Percentiles rank a stretch among this genome's conserved stretches.
Evolutionary conservation across 1,284 basidiomycete species (phyloP).

Genomic region (Marasmius sp.): DNA sequence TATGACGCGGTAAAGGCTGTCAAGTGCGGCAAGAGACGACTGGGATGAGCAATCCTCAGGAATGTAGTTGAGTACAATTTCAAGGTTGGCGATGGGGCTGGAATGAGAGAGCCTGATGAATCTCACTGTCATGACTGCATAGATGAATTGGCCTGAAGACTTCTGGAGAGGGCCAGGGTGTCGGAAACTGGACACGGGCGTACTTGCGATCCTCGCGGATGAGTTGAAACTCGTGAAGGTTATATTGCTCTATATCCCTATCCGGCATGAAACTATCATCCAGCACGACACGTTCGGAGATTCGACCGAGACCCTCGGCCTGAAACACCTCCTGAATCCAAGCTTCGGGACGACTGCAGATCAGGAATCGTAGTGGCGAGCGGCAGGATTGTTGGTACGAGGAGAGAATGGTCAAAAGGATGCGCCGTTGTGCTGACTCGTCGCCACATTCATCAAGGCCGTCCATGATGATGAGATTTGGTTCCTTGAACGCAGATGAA

Average conservation of each 20-base stretch:
- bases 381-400: neutral
- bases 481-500: neutral
- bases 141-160: no score
- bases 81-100: no score
- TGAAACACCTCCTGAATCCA: neutral
- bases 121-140: no score
- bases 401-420: neutral
- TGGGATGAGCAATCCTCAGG: no score
- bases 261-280: neutral
- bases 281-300: neutral
- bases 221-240: neutral
- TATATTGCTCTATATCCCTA: neutral
- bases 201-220: neutral
- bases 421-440: neutral
- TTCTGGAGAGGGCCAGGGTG: no score
- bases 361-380: neutral
- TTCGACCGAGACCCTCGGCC: neutral
- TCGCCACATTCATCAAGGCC: neutral
- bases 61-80: no score
- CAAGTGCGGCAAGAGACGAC: no score
- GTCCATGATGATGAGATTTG: neutral
- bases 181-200: no score
- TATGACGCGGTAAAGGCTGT: no score
- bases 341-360: neutral
- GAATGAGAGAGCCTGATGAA: no score